phyloP scores from a whole-genome alignment of 768 basidiomycete genomes.

The Termitomyces bulborhizus region DNA sequence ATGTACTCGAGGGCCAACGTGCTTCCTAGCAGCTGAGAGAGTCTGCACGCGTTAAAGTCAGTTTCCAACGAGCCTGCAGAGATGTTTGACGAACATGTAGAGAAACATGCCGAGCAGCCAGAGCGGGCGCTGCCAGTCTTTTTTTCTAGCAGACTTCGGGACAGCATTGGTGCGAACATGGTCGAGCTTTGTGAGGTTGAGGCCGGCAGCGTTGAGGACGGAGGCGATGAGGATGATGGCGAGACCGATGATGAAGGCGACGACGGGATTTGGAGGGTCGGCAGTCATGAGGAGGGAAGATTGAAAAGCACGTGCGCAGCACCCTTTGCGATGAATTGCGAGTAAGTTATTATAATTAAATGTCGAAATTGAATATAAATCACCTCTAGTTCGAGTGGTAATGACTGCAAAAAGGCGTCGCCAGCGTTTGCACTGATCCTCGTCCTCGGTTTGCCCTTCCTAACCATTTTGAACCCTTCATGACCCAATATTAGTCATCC shows the following conservation, averaged over 20 bases:
- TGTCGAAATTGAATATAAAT: too few species aligned
- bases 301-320: background rate
- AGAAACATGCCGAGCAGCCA: constrained; percentile 91
- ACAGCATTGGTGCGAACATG: constrained; percentile 74
- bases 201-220: constrained; percentile 85
- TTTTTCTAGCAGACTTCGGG: constrained; percentile 67
- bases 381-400: too few species aligned
- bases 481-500: background rate
- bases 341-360: background rate
- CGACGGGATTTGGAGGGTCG: constrained; percentile 15
- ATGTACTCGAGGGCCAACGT: constrained; percentile 85
- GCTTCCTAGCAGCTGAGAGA: constrained; percentile 84
- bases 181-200: constrained; percentile 92
- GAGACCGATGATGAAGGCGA: constrained; percentile 80
- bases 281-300: constrained; percentile 6
- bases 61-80: background rate
- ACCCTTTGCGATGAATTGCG: background rate
- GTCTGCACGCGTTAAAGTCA: constrained; percentile 27
- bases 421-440: background rate
- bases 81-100: constrained; percentile 65
- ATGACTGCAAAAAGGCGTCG: background rate
- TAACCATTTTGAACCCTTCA: too few species aligned
- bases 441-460: background rate
- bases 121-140: constrained; percentile 77
- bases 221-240: constrained; percentile 79